These are phyloP conservation scores for Karstenula rhodostoma DNA, from an alignment of 2,329 filamentous ascomycete species.

Conservation along the genomic window DNA sequence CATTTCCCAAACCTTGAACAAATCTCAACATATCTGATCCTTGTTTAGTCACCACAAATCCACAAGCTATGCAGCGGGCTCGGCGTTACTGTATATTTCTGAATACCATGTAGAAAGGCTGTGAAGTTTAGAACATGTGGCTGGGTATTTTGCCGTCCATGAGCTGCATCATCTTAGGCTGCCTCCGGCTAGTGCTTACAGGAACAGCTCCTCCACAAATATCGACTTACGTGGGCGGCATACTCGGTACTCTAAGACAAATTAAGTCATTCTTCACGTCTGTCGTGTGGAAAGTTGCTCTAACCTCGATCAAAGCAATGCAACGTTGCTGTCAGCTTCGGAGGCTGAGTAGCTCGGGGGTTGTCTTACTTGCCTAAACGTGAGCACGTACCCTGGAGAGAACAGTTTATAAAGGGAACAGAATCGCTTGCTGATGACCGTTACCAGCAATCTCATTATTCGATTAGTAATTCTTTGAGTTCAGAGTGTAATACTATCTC, in stretches of 20 bases:
- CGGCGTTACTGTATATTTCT: not conserved
- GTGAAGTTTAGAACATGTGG: not conserved
- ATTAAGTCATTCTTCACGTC: too few relatives aligned
- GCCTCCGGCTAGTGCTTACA: conserved; percentile 5
- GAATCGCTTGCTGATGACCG: not conserved
- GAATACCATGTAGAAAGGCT: not conserved
- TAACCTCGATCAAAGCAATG: not conserved
- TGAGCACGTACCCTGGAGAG: not conserved
- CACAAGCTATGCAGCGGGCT: not conserved
- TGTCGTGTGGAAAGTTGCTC: not conserved
- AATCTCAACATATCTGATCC: too few relatives aligned
- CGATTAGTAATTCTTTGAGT: not conserved
- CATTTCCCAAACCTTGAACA: too few relatives aligned
- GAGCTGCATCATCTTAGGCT: not conserved
- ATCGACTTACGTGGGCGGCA: too few relatives aligned
- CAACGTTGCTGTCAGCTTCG: not conserved
- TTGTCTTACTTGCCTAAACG: not conserved
- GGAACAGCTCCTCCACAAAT: not conserved
- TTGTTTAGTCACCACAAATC: not conserved
- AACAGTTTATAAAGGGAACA: conserved; percentile 4
- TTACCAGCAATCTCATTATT: not conserved
- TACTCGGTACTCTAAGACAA: not conserved
- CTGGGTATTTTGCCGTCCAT: not conserved
- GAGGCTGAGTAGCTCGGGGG: not conserved
- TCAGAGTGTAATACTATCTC: not conserved